Evolutionary conservation across 1,284 basidiomycete genomes (phyloP), one percentile per base, ranked within the genome.

Genomic region (Apiotrichum gracile): DNA sequence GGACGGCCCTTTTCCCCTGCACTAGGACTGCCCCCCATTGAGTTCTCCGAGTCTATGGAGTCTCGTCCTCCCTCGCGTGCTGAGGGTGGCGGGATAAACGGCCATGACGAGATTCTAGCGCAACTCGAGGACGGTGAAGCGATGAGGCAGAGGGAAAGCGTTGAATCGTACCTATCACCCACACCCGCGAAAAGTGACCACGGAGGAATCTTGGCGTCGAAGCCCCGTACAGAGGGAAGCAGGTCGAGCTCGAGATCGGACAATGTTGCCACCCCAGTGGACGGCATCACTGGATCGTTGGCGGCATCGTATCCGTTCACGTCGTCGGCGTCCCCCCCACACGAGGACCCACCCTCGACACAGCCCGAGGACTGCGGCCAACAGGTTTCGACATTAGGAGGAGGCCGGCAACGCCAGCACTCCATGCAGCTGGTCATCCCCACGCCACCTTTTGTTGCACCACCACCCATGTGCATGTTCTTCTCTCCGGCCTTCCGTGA

Each of bases 391-490:
- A n/a, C n/a, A n/a, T n/a, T n/a, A n/a, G n/a, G n/a, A n/a, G n/a
- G n/a, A n/a, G n/a, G n/a, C 10, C 41, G 46, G 4, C 34, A 25
- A 6, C 26, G 39, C 43, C 61, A 60, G 37, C 35, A 51, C 2
- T 52, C 50, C 22, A 26, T 34, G 34, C 49, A 44, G 19, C 33
- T 41, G 3, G 21, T 25, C 24, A 26, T 44, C 26, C 24, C 46
- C 34, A 5, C 39, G 0, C 63, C 56, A 9, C 57, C 65, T 1
- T 73, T 72, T 55, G 63, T 70, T 4, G 69, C 71, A 1, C 71
- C 71, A 0, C 69, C 69, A 9, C 71, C 71, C 2, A 73, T 73
- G 71, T 73, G 71, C 58, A 72, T 73, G 71, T 73, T 72, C 60
- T 73, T 73, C 62, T 63, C 63, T 14, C 64, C 69, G 1, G 47